Evolutionary conservation across 2,329 filamentous ascomycete species (phyloP), one percentile per base, ranked within the genome.

Genomic region (Aspergillus sclerotialis): DNA sequence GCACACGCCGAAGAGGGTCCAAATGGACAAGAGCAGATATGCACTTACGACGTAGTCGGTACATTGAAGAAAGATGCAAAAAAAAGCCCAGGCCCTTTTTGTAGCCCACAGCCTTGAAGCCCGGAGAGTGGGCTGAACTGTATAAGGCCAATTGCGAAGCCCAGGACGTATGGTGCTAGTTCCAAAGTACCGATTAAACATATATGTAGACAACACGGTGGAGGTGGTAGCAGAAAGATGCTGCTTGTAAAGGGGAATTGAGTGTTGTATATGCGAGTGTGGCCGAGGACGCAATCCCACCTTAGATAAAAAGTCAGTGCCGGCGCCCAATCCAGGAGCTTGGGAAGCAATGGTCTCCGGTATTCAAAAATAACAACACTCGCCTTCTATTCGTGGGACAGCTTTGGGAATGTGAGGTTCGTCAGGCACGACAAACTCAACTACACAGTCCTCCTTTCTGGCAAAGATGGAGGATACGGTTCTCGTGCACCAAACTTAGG

Each of bases 371-470:
- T 4, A 19, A 8, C 8, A 18, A 10, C 3, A 69, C 72, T 52
- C 60, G 77, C 78, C 94, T 94, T 68, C 84, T 89, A 54, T 67
- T 75, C 35, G 84, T 53, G 0, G 83, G 73, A 88, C 88, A 94
- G 57, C 94, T 94, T 64, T 90, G 84, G 1, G 86, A 82, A 60
- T 94, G 87, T 40, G 89, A 2, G 87, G 87, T 51, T 94, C 88
- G 44, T 88, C 73, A 1, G 78, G 81, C 0, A 87, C 88, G 47
- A 89, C 82, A 53, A 94, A 94, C 59, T 87, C 75, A 9, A 78
- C 74, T 1, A 78, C 73, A 51, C 78, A 79, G 38, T 76, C 71
- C 48, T 78, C 73, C 40, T 65, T n/a, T 68, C 68, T 6, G 73
- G 73, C 11, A 78, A 51, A 0, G 58, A 61, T 11, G 73, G 73